Base-by-base conservation (phyloP, 805 yeast genomes). In the Yarrowia osloensis region DNA sequence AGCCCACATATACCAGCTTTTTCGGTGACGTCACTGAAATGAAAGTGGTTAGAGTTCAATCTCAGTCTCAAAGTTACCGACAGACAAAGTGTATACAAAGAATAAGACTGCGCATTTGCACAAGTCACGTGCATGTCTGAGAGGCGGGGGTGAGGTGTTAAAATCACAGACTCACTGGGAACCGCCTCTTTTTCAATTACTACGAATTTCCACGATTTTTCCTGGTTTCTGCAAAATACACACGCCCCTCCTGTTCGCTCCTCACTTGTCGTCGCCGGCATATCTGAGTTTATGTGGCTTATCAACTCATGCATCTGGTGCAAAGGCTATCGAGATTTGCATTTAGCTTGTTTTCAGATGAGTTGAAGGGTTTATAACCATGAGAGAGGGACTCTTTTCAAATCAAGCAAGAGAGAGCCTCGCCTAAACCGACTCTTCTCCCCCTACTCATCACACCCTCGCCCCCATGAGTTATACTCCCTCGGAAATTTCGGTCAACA, bases 201-300 rank as follows among this genome's bases (percentile, higher is more conserved):
- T n/a, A n/a, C n/a, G 6, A 22, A 26, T 46, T 46, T 46, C 26
- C 21, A 0, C 21, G 31, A 46, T 46, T 46, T 50, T 50, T 50
- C 4, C 55, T 8, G 8, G 19, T 17, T 2, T 1, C 8, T 15
- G 29, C 26, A 12, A 22, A 12, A n/a, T 42, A 12, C 7, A n/a
- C 33, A 33, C 19, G n/a, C 28, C 7, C 12, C 33, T 9, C 28
- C 12, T n/a, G 11, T 4, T 6, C 12, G 22, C 26, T 28, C 55
- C 55, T 28, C 35, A 26, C 24, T n/a, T 6, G 39, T 3, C 40
- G 4, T 11, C 29, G 11, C 5, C 5, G 29, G 40, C 57, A 21
- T 50, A 54, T 57, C 63, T 39, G 21, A 40, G 49, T 57, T 57
- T 37, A 57, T 57, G 63, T 57, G 63, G 63, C 63, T 57, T 57